Base-by-base conservation (phyloP, 176 grass and related monocot species). In the Melocanna baccifera region DNA sequence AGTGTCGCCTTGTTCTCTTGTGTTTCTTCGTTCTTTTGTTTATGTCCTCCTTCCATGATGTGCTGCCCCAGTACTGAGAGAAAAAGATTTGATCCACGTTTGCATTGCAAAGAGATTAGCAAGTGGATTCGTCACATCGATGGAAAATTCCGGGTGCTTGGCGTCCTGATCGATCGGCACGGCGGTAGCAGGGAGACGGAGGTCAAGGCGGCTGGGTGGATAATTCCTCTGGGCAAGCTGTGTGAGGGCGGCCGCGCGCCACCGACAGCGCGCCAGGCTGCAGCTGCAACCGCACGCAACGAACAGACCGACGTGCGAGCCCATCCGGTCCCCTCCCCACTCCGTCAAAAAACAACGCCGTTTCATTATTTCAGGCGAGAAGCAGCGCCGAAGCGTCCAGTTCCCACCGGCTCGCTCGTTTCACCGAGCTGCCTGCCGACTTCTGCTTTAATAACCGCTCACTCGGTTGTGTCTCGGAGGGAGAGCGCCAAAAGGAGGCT, bases 271-370 rank as follows among this genome's bases (percentile, higher is more conserved):
- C 80, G 41, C 55, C 52, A 59, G 63, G 16, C 62, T 48, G 85
- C 87, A 80, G 30, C 41, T 76, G 26, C 88, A 86, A 66, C 71
- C 69, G 84, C 88, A 83, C 79, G 88, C 74, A 90, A 90, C 79
- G 88, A 86, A 83, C 42, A 30, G 62, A 61, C 34, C 88, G 84
- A 83, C 88, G 88, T 87, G 88, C 88, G 84, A 59, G 73, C 66
- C 58, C 73, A 63, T 79, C 80, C 55, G 78, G 10, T 16, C 32
- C 45, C 16, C 59, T 29, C 25, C 10, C 26, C 6, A 28, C n/a
- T 7, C 40, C 19, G 69, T 48, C 52, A 11, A 2, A 28, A 10
- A 18, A 22, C 66, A 9, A 9, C 79, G 66, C 46, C 7, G 71
- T 51, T 52, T 19, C 46, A 34, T 20, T 14, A 9, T 12, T 12